Base-by-base conservation (phyloP, 371 early-diverging fungal species). In the Vittaforma corneae region DNA sequence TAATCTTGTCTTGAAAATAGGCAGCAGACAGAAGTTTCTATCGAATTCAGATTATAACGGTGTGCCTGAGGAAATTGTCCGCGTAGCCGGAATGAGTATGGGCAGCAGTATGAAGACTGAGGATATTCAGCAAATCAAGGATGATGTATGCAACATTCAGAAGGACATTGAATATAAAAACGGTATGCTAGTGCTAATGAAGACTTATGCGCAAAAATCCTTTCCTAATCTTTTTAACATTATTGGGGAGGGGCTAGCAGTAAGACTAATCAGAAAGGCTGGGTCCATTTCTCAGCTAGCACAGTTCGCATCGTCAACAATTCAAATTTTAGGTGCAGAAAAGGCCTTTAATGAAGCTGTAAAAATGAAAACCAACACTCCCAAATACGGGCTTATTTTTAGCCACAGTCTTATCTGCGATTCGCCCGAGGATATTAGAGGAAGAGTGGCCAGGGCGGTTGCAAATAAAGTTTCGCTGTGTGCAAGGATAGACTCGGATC, bases 261-360 rank as follows among this genome's bases (percentile, higher is more conserved):
- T 92, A 62, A 93, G 90, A 79, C 80, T 93, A 66, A 86, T 90
- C 9, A 24, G 42, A 26, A 55, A 55, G 26, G 18, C 34, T 28
- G 55, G 22, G 70, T 88, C 89, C 50, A 80, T 91, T 69, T 85
- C 86, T 81, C 87, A 84, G 70, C 81, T 93, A 57, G 85, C 88
- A 75, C 90, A 91, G 82, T 83, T 85, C 75, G 90, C 92, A 56
- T 89, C 90, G 34, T 87, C 88, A 56, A 91, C 92, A 62, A 85
- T 93, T 59, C 94, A 93, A 83, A 89, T 93, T 54, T 83, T 91
- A 24, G 94, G 94, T 77, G 92, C 94, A 54, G 92, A 93, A 81
- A 93, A 93, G 84, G 91, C 91, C 24, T 84, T 91, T 46, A 91
- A 91, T 83, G 85, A 91, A 68, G 91, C 93, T 5, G 78, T 93